These are phyloP conservation scores for Vigna mungo DNA, from an alignment of 306 rosid genomes.

Conservation along the genomic window DNA sequence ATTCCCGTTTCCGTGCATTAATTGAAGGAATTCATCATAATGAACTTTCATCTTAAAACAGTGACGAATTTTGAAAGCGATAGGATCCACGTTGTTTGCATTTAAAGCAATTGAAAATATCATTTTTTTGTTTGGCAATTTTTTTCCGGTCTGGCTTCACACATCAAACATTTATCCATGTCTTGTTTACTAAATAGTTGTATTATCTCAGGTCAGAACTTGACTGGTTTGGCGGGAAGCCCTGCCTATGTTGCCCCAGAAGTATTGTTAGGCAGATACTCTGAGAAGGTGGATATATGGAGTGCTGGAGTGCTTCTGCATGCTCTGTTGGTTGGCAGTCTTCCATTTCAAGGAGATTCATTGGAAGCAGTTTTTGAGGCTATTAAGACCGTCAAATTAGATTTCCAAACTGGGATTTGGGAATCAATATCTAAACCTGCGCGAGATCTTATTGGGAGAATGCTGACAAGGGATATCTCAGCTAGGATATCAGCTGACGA, in stretches of 20 bases:
- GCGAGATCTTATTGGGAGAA: slow-evolving; percentile 88
- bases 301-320: slow-evolving; percentile 98
- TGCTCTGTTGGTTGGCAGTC: slow-evolving; percentile 80
- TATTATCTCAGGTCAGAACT: slow-evolving; percentile 74
- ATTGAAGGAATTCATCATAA: slow-evolving; percentile 1
- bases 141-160: not conserved
- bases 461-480: slow-evolving; percentile 90
- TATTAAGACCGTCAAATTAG: slow-evolving; percentile 72
- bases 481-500: slow-evolving; percentile 93
- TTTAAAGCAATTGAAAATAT: slow-evolving; percentile 15
- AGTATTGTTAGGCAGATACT: slow-evolving; percentile 77
- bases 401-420: slow-evolving; percentile 85
- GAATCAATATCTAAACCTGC: slow-evolving; percentile 87
- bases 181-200: slow-evolving; percentile 35
- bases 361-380: slow-evolving; percentile 94
- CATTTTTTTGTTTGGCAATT: slow-evolving; percentile 11
- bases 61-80: not conserved
- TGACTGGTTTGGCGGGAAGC: slow-evolving; percentile 98
- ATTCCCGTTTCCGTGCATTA: not conserved
- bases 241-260: slow-evolving; percentile 99
- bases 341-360: slow-evolving; percentile 93
- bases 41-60: slow-evolving; percentile 6
- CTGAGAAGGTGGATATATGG: slow-evolving; percentile 97
- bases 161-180: slow-evolving; percentile 31
- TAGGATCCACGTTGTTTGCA: slow-evolving; percentile 12